Evolutionary conservation across 2,329 filamentous ascomycete species (phyloP).

Genomic region (Colletotrichum neosansevieriae): DNA sequence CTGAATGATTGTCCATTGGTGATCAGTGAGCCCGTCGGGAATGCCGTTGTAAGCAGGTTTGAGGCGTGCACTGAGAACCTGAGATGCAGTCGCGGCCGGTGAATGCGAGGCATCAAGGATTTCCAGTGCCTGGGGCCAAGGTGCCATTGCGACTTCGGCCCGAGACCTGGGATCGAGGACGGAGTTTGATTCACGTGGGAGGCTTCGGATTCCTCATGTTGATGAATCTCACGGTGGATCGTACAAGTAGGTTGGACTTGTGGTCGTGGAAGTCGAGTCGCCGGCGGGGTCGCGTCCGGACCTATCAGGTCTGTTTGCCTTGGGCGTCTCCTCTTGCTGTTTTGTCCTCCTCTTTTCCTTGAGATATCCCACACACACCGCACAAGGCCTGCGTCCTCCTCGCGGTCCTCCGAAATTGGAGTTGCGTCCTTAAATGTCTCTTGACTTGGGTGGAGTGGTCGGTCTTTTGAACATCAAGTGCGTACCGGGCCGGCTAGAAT

Average conservation of each 20-base stretch:
- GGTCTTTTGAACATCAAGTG: background rate
- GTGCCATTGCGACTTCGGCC: constrained; percentile 33
- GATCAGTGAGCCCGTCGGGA: constrained; percentile 30
- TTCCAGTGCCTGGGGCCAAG: constrained; percentile 24
- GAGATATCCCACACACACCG: too few species aligned
- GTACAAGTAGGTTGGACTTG: background rate
- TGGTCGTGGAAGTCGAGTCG: background rate
- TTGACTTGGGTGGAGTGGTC: background rate
- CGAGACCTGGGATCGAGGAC: constrained; percentile 10
- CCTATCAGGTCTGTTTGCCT: background rate
- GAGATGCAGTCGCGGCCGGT: constrained; percentile 5
- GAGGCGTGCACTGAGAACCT: constrained; percentile 11
- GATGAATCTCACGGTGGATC: background rate
- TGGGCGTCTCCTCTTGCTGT: background rate
- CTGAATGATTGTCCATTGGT: constrained; percentile 37
- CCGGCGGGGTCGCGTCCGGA: background rate
- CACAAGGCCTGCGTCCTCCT: background rate
- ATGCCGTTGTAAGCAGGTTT: constrained; percentile 22
- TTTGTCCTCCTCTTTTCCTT: background rate
- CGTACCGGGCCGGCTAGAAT: too few species aligned
- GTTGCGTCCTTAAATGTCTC: background rate
- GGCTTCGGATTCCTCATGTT: constrained; percentile 39
- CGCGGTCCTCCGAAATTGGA: background rate
- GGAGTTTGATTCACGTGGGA: constrained; percentile 30
- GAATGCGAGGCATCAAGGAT: constrained; percentile 14